A percentile compares a stretch with the other conserved stretches of the same genome.
These are phyloP conservation scores for Corylus americana DNA, from an alignment of 306 rosid species.

Conservation along the genomic window DNA sequence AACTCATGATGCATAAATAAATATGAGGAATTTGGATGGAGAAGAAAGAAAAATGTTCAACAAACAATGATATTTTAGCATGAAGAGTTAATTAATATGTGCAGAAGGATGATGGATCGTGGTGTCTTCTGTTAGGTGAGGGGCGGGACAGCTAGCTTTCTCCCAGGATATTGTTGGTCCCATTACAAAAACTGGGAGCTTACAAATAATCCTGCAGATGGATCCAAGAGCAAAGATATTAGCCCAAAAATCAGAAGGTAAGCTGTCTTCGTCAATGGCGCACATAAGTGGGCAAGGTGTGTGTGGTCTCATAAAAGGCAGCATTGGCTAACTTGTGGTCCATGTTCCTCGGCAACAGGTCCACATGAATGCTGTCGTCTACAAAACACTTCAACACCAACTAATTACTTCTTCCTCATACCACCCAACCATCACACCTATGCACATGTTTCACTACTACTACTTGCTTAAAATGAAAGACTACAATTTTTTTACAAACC, in stretches of 20 bases:
- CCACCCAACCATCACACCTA: not conserved
- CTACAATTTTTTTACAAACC: too few relatives aligned
- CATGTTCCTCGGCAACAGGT: constrained; percentile 36
- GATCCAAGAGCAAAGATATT: not conserved
- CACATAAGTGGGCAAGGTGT: constrained; percentile 58
- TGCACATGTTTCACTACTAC: not conserved
- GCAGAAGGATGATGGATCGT: too few relatives aligned
- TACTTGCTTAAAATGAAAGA: too few relatives aligned
- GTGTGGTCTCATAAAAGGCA: constrained; percentile 70
- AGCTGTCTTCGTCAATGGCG: constrained; percentile 51
- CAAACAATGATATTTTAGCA: not conserved
- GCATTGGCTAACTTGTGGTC: constrained; percentile 53
- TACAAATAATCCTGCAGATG: not conserved
- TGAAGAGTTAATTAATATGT: not conserved
- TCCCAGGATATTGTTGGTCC: not conserved
- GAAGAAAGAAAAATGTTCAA: not conserved
- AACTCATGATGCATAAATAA: not conserved
- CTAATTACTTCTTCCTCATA: not conserved
- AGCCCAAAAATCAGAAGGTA: constrained; percentile 34
- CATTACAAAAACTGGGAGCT: not conserved
- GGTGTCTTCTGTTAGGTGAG: not conserved
- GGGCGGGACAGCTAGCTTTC: not conserved
- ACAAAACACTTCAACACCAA: constrained; percentile 14
- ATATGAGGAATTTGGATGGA: not conserved
- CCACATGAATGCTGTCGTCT: constrained; percentile 44